These are phyloP conservation scores for Pseudogymnoascus destructans DNA, from an alignment of 2,329 filamentous ascomycete species.

Conservation along the genomic window DNA sequence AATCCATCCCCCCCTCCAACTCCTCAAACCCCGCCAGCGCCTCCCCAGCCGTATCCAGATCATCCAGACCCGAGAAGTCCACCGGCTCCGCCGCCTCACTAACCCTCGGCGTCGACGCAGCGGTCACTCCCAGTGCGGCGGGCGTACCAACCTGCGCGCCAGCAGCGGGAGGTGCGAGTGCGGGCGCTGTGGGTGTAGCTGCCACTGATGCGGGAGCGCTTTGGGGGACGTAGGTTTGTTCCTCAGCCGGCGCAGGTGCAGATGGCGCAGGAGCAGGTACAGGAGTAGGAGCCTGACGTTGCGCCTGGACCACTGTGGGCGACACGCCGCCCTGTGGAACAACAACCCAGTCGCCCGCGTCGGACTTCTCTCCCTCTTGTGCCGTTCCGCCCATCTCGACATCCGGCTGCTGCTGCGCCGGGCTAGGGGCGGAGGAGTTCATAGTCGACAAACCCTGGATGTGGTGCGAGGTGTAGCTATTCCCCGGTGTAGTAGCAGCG, in stretches of 20 bases:
- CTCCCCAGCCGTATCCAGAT: conserved; percentile 59
- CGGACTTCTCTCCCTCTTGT: conserved; percentile 31
- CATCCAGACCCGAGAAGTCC: conserved; percentile 50
- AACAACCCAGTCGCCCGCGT: conserved; percentile 60
- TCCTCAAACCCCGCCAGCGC: conserved; percentile 54
- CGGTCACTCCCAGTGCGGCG: not conserved
- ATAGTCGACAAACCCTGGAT: conserved; percentile 10
- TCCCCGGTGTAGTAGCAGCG: conserved; percentile 45
- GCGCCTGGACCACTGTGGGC: conserved; percentile 13
- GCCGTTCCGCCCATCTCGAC: conserved; percentile 29
- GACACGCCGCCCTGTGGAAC: conserved; percentile 49
- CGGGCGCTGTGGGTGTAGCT: not conserved
- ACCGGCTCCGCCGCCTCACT: conserved; percentile 35
- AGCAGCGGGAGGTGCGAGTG: not conserved
- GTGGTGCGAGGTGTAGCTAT: conserved; percentile 22
- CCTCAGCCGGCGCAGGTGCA: conserved; percentile 12
- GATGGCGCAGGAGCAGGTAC: conserved; percentile 10
- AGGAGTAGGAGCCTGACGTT: conserved; percentile 1
- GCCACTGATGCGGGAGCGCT: conserved; percentile 15
- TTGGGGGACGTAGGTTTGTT: conserved; percentile 12
- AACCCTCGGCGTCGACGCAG: conserved; percentile 16
- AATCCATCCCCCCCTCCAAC: conserved; percentile 37
- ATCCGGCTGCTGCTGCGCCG: conserved; percentile 12
- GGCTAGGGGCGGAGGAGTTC: conserved; percentile 31
- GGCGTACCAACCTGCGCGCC: not conserved